phyloP scores from a whole-genome alignment of 495 filamentous ascomycete genomes.

The Hypoxylon trugodes region DNA sequence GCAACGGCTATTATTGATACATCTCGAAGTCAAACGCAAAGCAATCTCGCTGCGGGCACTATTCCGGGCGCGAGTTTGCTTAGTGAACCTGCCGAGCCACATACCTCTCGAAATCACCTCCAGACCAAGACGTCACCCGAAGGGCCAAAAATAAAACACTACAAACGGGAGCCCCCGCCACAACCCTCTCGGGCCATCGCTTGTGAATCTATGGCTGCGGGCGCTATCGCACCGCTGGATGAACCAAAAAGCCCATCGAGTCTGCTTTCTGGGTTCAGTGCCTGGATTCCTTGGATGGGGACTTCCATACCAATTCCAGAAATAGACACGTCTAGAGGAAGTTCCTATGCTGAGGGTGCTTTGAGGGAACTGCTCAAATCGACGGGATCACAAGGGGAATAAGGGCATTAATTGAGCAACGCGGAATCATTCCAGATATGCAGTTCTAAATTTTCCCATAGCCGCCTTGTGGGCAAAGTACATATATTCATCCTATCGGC shows the following conservation, averaged over 20 bases:
- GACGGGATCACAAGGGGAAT: neutral
- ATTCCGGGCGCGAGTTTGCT: neutral
- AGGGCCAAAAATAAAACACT: neutral
- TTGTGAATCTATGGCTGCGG: constrained; percentile 1
- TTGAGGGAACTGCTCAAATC: constrained; percentile 17
- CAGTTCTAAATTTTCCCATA: neutral
- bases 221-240: constrained; percentile 2
- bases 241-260: constrained; percentile 5
- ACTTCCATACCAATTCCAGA: neutral
- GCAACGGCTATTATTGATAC: constrained; percentile 58
- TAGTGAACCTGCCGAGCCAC: constrained; percentile 15
- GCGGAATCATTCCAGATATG: neutral
- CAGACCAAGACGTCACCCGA: constrained; percentile 23
- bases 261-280: constrained; percentile 4
- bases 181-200: constrained; percentile 2
- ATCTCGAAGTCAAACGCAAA: constrained; percentile 23
- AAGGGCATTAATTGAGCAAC: neutral
- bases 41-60: neutral
- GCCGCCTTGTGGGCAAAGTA: neutral
- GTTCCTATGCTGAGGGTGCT: constrained; percentile 24
- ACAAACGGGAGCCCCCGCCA: constrained; percentile 18
- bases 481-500: neutral
- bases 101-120: constrained; percentile 24
- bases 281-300: constrained; percentile 21
- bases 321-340: neutral